These are phyloP conservation scores for Barnettozyma populi DNA, from an alignment of 805 yeast genomes.

Conservation along the genomic window DNA sequence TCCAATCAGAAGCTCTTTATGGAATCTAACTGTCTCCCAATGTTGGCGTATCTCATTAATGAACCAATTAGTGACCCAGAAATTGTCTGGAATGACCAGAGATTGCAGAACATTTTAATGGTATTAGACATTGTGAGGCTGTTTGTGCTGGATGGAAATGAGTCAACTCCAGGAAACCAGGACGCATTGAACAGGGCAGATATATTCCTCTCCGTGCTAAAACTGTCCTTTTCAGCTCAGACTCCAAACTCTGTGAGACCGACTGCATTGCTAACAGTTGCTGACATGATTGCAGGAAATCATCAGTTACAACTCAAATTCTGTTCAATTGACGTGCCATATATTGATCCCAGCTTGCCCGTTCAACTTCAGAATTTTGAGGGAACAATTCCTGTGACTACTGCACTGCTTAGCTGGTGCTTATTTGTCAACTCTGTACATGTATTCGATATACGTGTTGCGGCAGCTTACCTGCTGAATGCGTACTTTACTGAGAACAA, in stretches of 20 bases:
- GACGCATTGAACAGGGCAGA: constrained; percentile 52
- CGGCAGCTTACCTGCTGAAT: constrained; percentile 59
- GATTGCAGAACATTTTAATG: constrained; percentile 58
- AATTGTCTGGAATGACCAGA: constrained; percentile 73
- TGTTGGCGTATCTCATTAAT: constrained; percentile 54
- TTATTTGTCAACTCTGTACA: constrained; percentile 76
- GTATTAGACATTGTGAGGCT: constrained; percentile 68
- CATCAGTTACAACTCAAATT: constrained; percentile 62
- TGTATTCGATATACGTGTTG: constrained; percentile 73
- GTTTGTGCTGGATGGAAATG: constrained; percentile 70
- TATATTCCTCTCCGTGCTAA: constrained; percentile 57
- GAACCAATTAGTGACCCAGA: constrained; percentile 48
- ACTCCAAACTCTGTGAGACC: constrained; percentile 66
- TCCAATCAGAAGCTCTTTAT: constrained; percentile 85
- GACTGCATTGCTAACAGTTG: constrained; percentile 64
- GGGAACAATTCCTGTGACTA: constrained; percentile 57
- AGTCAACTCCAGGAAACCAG: constrained; percentile 59
- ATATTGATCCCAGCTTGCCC: constrained; percentile 68
- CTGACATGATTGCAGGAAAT: constrained; percentile 70
- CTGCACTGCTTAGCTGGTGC: constrained; percentile 80
- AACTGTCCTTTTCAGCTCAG: constrained; percentile 61
- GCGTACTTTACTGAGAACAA: constrained; percentile 63
- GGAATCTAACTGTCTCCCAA: constrained; percentile 75
- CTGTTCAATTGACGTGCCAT: constrained; percentile 85
- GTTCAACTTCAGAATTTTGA: constrained; percentile 25